Conservation (phyloP, 495 filamentous ascomycete genomes). For the Terfezia claveryi region DNA sequence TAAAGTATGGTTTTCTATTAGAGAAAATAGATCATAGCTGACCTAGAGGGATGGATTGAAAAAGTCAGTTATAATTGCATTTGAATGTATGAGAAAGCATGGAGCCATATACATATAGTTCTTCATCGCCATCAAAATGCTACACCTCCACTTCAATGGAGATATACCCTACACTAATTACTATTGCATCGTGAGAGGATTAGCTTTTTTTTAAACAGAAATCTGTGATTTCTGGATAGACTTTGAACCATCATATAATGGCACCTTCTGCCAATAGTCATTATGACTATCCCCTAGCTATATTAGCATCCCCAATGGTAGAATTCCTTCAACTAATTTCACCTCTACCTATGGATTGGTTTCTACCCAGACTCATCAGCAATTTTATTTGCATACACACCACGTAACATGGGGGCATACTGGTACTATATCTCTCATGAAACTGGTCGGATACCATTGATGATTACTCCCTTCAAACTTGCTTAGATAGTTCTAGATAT, state of each 20-base stretch:
- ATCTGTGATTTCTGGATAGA: background rate
- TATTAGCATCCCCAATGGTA: too few species aligned
- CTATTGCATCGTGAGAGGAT: conserved; percentile 36
- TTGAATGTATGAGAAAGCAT: too few species aligned
- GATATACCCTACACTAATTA: conserved; percentile 44
- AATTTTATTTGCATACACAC: too few species aligned
- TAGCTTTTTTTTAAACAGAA: background rate
- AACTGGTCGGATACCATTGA: conserved; percentile 50
- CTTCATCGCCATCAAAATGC: conserved; percentile 37
- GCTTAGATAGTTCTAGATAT: conserved; percentile 8
- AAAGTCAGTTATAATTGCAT: too few species aligned
- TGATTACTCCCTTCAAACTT: conserved; percentile 3
- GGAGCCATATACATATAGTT: conserved; percentile 25
- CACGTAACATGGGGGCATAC: background rate
- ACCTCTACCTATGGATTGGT: too few species aligned
- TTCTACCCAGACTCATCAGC: too few species aligned
- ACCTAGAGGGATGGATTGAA: conserved; percentile 21
- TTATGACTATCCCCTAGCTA: conserved; percentile 46
- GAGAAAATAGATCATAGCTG: conserved; percentile 31
- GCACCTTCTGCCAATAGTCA: conserved; percentile 68
- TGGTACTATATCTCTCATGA: conserved; percentile 22
- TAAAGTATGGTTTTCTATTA: conserved; percentile 36
- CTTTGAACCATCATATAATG: conserved; percentile 26
- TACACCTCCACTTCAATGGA: conserved; percentile 76
- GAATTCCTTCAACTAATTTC: too few species aligned